Conservation (phyloP, 805 yeast genomes). For the Metschnikowia matae region DNA sequence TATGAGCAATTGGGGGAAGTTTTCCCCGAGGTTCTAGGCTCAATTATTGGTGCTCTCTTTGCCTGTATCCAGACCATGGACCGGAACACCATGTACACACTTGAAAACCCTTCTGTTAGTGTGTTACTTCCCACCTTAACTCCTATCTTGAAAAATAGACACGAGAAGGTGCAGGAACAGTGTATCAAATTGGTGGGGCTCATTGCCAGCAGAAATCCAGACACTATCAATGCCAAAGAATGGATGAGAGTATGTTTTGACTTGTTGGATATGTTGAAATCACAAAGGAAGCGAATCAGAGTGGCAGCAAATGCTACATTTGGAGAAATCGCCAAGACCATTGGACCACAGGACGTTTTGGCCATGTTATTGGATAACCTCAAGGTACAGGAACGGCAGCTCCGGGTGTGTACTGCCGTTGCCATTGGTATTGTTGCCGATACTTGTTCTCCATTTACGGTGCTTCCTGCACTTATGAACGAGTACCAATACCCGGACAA, state of each 20-base stretch:
- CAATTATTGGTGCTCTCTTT: slow-evolving; percentile 68
- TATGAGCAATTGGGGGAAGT: slow-evolving; percentile 94
- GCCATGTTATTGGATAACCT: slow-evolving; percentile 79
- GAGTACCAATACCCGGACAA: slow-evolving; percentile 90
- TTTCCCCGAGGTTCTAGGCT: slow-evolving; percentile 89
- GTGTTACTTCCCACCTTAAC: slow-evolving; percentile 84
- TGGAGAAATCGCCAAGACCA: slow-evolving; percentile 84
- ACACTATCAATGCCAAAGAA: slow-evolving; percentile 81
- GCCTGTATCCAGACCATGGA: slow-evolving; percentile 60
- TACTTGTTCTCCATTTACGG: slow-evolving; percentile 87
- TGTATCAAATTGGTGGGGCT: slow-evolving; percentile 75
- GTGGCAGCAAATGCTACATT: slow-evolving; percentile 85
- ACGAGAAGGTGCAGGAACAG: slow-evolving; percentile 85
- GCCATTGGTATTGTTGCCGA: slow-evolving; percentile 97
- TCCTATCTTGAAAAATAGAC: slow-evolving; percentile 85
- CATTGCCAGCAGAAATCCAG: slow-evolving; percentile 77
- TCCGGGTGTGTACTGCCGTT: slow-evolving; percentile 94
- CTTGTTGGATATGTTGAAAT: slow-evolving; percentile 80
- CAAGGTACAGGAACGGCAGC: slow-evolving; percentile 91
- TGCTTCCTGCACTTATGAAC: slow-evolving; percentile 90
- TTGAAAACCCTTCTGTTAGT: slow-evolving; percentile 64
- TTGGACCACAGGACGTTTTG: slow-evolving; percentile 94
- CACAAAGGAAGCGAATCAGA: slow-evolving; percentile 71
- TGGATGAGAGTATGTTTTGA: slow-evolving; percentile 98
- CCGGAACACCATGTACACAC: slow-evolving; percentile 48